A percentile compares a stretch with the other conserved stretches of the same genome.
phyloP scores from a whole-genome alignment of 495 filamentous ascomycete genomes.

The Penicillium simplicissimum region DNA sequence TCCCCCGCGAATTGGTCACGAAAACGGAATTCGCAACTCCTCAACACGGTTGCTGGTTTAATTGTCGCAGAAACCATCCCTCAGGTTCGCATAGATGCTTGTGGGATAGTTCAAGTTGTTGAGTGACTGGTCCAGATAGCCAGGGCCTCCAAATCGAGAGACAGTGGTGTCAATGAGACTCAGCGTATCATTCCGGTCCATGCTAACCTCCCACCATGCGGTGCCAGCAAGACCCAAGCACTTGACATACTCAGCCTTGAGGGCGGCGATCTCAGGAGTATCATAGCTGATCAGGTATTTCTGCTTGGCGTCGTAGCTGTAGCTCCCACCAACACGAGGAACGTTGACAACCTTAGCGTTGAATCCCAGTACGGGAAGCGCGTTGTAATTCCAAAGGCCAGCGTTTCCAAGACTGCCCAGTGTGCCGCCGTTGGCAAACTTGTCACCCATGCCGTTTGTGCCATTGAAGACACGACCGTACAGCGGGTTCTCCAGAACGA shows the following conservation, averaged over 20 bases:
- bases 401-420: not conserved
- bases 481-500: not conserved
- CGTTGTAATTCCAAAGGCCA: not conserved
- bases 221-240: not conserved
- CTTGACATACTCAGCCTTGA: not conserved
- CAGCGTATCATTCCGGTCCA: not conserved
- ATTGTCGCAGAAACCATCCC: not conserved
- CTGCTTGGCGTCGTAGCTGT: constrained; percentile 1
- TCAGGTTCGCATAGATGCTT: not conserved
- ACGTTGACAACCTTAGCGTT: not conserved
- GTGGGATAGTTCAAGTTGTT: constrained; percentile 2
- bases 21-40: not conserved
- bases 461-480: not conserved
- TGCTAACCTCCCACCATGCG: not conserved
- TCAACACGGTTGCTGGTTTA: not conserved
- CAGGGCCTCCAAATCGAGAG: not conserved
- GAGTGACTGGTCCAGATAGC: not conserved
- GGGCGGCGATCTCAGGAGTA: not conserved
- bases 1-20: not conserved
- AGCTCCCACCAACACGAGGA: not conserved
- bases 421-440: not conserved
- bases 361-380: not conserved
- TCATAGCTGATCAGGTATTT: constrained; percentile 1
- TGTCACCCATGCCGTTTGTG: not conserved
- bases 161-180: not conserved